Conservation (phyloP, 306 rosid species). For the Trifolium subterraneum region DNA sequence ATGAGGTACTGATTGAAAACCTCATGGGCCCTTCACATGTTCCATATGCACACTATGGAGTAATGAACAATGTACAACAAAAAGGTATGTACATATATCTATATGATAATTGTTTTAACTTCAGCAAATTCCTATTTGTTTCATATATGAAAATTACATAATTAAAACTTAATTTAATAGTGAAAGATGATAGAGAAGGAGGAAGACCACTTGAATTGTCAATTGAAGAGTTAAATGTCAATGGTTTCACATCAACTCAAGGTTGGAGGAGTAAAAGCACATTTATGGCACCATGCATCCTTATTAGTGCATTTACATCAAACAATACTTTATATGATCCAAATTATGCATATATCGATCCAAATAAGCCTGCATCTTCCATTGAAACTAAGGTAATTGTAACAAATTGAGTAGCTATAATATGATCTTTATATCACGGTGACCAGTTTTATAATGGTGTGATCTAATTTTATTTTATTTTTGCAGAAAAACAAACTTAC, state of each 20-base stretch:
- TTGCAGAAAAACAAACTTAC: conserved; percentile 58
- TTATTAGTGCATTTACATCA: too few relatives aligned
- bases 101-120: conserved; percentile 32
- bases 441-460: background rate
- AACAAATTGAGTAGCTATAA: conserved; percentile 3
- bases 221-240: conserved; percentile 52
- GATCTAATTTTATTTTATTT: background rate
- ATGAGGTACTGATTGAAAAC: conserved; percentile 87
- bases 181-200: conserved; percentile 89
- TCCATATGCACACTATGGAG: conserved; percentile 81
- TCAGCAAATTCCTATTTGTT: conserved; percentile 16
- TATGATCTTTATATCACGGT: background rate
- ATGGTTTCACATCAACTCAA: conserved; percentile 69
- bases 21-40: conserved; percentile 95
- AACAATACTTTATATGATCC: too few relatives aligned
- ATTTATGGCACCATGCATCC: conserved; percentile 76
- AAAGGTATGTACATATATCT: conserved; percentile 64
- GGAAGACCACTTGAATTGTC: conserved; percentile 79
- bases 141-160: conserved; percentile 35
- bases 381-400: conserved; percentile 70
- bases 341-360: too few relatives aligned
- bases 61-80: conserved; percentile 57
- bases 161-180: conserved; percentile 46
- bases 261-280: conserved; percentile 56
- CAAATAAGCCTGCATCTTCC: conserved; percentile 52